Evolutionary conservation across 2,329 filamentous ascomycete species (phyloP).

Genomic region (Aspergillus clavatus): DNA sequence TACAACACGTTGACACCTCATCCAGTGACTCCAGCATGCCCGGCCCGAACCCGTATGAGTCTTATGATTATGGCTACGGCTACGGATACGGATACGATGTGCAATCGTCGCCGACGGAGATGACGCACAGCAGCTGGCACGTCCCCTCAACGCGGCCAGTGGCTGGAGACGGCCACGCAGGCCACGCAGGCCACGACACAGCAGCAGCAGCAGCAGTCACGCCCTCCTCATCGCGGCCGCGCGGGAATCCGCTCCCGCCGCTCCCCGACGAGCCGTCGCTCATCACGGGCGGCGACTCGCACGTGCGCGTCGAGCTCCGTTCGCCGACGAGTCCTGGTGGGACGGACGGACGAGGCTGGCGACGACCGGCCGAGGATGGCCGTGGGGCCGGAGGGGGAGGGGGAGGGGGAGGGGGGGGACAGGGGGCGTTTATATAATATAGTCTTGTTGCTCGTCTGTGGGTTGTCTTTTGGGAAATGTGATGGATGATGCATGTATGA

Average conservation of each 20-base stretch:
- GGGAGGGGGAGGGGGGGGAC: not conserved
- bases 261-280: constrained; percentile 27
- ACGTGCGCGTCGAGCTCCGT: constrained; percentile 7
- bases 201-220: not conserved
- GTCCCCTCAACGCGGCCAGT: not conserved
- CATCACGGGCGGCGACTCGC: constrained; percentile 3
- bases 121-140: constrained; percentile 14
- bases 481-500: constrained; percentile 8
- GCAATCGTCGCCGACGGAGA: not conserved
- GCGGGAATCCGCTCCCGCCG: constrained; percentile 30
- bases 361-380: constrained; percentile 14
- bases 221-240: constrained; percentile 13
- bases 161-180: too few relatives aligned
- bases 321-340: not conserved
- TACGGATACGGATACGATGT: not conserved
- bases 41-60: constrained; percentile 17
- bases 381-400: constrained; percentile 3
- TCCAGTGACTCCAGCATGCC: constrained; percentile 14
- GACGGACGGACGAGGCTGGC: constrained; percentile 25
- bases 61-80: constrained; percentile 19
- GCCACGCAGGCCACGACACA: too few relatives aligned
- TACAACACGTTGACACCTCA: constrained; percentile 21
- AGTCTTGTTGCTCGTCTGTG: too few relatives aligned
- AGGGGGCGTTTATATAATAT: constrained; percentile 8
- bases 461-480: too few relatives aligned